These are phyloP conservation scores for Peribolospora kevripleyi DNA, from an alignment of 768 basidiomycete species.

Conservation along the genomic window DNA sequence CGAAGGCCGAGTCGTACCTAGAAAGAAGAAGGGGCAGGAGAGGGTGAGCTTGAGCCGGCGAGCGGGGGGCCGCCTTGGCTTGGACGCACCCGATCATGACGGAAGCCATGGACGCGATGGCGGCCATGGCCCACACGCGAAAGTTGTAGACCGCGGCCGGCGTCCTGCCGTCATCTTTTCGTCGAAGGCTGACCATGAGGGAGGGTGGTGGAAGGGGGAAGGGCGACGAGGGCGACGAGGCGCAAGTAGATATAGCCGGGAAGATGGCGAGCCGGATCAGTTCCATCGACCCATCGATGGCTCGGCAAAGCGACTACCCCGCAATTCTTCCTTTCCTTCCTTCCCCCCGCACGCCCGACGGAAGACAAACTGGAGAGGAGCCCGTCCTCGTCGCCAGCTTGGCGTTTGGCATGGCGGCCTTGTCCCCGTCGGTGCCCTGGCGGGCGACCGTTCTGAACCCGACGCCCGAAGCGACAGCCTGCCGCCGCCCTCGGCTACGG, in stretches of 20 bases:
- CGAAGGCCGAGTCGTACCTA: slow-evolving; percentile 27
- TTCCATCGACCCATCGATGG: background rate
- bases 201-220: background rate
- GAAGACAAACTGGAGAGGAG: no score
- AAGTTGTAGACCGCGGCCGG: slow-evolving; percentile 6
- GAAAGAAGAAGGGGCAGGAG: background rate
- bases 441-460: no score
- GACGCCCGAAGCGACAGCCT: no score
- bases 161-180: slow-evolving; percentile 6
- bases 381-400: no score
- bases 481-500: no score
- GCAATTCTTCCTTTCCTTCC: slow-evolving; percentile 2
- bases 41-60: background rate
- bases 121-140: background rate
- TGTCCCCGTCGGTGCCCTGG: no score
- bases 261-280: background rate
- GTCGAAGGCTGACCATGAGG: slow-evolving; percentile 4
- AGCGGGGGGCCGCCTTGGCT: background rate
- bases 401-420: no score
- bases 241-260: background rate
- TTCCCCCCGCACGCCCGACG: no score
- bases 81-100: background rate
- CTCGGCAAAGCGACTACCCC: background rate
- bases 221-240: background rate
- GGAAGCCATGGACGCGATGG: background rate